Conservation (phyloP, 345 rosid genomes). For the Hibiscus tridactylites region DNA sequence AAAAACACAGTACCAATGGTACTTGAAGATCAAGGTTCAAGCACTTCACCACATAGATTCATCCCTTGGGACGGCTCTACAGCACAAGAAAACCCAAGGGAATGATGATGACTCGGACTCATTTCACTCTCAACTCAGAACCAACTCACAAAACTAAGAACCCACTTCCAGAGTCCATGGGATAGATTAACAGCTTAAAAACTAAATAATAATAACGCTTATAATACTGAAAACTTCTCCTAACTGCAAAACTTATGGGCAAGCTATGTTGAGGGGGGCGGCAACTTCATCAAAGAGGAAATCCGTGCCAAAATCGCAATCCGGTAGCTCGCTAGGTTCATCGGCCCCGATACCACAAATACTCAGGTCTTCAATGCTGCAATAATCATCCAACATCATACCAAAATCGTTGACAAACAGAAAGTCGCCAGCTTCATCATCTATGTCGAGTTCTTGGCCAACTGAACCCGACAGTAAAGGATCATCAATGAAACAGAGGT, state of each 20-base stretch:
- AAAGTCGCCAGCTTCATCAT: conserved; percentile 31
- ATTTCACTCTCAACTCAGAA: conserved; percentile 9
- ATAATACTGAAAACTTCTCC: conserved; percentile 9
- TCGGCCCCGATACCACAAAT: conserved; percentile 37
- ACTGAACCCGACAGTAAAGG: conserved; percentile 21
- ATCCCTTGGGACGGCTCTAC: not conserved
- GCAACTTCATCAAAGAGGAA: conserved; percentile 1
- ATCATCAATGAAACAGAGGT: conserved; percentile 38
- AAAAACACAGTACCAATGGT: not conserved
- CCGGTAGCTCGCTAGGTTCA: conserved; percentile 61
- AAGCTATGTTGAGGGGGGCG: conserved; percentile 32
- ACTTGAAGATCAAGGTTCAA: no score
- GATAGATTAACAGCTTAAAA: not conserved
- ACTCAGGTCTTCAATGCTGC: conserved; percentile 45
- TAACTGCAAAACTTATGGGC: conserved; percentile 89
- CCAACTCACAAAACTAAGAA: conserved; percentile 22
- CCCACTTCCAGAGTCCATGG: conserved; percentile 8
- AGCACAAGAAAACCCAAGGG: not conserved
- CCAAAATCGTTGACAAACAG: conserved; percentile 45
- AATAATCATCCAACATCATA: conserved; percentile 36
- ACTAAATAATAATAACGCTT: not conserved
- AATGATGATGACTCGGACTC: conserved; percentile 2
- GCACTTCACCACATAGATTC: not conserved
- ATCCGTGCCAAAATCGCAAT: conserved; percentile 36
- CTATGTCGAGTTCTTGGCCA: conserved; percentile 34